Conservation (phyloP, 106 monocot genomes). For the Dactylorhiza incarnata region DNA sequence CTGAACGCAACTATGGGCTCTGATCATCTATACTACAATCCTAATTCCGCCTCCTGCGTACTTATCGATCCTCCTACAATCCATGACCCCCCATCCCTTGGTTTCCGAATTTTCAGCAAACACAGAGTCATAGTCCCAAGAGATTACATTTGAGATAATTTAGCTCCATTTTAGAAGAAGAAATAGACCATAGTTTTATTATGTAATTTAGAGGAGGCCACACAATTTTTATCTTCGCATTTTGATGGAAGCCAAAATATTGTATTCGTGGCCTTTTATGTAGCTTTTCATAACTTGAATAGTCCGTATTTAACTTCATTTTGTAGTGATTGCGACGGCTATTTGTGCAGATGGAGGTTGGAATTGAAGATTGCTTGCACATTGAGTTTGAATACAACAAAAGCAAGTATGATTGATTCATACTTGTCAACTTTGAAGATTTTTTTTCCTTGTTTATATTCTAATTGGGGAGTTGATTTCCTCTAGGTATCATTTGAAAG, state of each 20-base stretch:
- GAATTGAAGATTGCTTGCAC: conserved; percentile 82
- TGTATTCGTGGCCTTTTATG: not conserved
- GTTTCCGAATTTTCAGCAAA: not conserved
- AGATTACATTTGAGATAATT: not conserved
- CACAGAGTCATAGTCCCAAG: not conserved
- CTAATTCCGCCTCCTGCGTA: too few relatives aligned
- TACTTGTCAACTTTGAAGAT: not conserved
- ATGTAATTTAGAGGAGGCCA: too few relatives aligned
- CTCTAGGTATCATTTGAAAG: conserved; percentile 74
- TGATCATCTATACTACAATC: too few relatives aligned
- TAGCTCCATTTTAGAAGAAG: not conserved
- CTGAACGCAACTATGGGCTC: not conserved
- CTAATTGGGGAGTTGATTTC: conserved; percentile 13
- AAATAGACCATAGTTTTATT: not conserved
- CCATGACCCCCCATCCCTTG: too few relatives aligned
- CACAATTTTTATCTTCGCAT: not conserved
- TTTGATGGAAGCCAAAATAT: not conserved
- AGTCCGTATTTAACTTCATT: not conserved
- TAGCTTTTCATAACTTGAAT: not conserved
- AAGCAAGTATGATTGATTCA: conserved; percentile 54
- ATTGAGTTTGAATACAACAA: conserved; percentile 85
- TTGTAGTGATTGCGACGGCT: not conserved
- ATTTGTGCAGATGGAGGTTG: conserved; percentile 68
- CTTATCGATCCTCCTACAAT: too few relatives aligned
- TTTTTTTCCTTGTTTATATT: not conserved